A percentile compares a stretch with the other conserved stretches of the same genome.
Conservation (phyloP, 768 basidiomycete species). For the Dentipellis fragilis region DNA sequence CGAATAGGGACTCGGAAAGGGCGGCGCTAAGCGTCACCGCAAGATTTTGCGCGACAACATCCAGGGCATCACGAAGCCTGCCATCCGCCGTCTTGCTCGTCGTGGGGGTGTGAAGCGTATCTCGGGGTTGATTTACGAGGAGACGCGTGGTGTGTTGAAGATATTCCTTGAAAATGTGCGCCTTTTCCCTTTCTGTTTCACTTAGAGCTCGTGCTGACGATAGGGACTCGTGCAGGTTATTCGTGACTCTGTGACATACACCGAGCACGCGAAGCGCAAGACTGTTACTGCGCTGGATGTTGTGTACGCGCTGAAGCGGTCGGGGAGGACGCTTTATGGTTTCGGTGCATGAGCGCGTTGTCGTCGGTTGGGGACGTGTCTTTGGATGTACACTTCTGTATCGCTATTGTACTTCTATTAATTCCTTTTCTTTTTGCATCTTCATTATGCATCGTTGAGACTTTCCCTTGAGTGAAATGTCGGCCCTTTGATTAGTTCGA, state of each 20-base stretch:
- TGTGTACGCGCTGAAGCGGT: conserved; percentile 78
- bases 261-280: conserved; percentile 94
- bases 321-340: conserved; percentile 85
- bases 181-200: background rate
- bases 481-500: too few relatives aligned
- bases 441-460: too few relatives aligned
- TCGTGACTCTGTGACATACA: conserved; percentile 96
- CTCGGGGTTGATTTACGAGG: conserved; percentile 52
- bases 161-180: conserved; percentile 35
- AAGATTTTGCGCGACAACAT: conserved; percentile 79
- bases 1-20: conserved; percentile 62
- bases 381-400: too few relatives aligned
- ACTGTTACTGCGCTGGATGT: conserved; percentile 95
- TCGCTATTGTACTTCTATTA: too few relatives aligned
- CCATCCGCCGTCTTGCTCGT: conserved; percentile 52
- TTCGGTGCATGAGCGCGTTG: conserved; percentile 73
- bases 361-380: background rate
- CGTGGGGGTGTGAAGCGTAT: conserved; percentile 62
- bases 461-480: too few relatives aligned
- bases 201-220: background rate
- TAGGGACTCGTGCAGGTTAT: conserved; percentile 63
- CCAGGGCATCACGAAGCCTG: conserved; percentile 67
- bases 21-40: conserved; percentile 71
- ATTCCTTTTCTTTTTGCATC: too few relatives aligned
- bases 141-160: conserved; percentile 58